Evolutionary conservation across 495 filamentous ascomycete species (phyloP), one percentile per base, ranked within the genome.

Genomic region (Aspergillus mulundensis): DNA sequence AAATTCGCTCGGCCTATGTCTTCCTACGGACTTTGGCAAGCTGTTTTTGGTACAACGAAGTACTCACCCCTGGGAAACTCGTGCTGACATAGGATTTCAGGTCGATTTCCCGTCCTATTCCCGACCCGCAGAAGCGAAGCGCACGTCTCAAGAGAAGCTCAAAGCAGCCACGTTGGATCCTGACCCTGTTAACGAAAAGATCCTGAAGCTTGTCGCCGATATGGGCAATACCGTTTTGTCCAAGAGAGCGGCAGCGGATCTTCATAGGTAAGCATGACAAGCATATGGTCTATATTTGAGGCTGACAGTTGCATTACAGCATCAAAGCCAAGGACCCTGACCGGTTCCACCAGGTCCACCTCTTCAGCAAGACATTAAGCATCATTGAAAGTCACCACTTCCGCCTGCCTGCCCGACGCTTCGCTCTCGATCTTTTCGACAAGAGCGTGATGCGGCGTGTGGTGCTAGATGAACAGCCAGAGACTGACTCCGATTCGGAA

Each of bases 351-450:
- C 87, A 89, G 62, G 79, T 85, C 34, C 74, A 77, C 30, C 77
- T 97, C 32, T 97, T 96, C 74, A 84, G 83, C 53, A 88, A 91
- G 67, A 84, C 92, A 53, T 85, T 97, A 76, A 79, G 75, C 30
- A 73, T 97, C 30, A 77, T 98, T n/a, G 94, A 96, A 72, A 85
- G 82, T 48, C 91, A 96, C 59, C 89, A 94, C 63, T 97, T 90
- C 69, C 83, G 93, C 28, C 77, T 97, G 20, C 84, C 83, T 6
- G 85, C 90, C 46, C 86, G 93, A 40, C 87, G 89, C 40, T 91
- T 95, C 69, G 85, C 96, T 32, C 84, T 97, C 47, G 91, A 97
- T 66, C 73, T 97, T 21, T 98, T 97, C 68, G 93, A 97, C 60
- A 92, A 90, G 71, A 84, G 79, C 34, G 89, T 97, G 24, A 75